Evolutionary conservation across 1,284 basidiomycete genomes (phyloP).

Genomic region (Ceratobasidium sp.): DNA sequence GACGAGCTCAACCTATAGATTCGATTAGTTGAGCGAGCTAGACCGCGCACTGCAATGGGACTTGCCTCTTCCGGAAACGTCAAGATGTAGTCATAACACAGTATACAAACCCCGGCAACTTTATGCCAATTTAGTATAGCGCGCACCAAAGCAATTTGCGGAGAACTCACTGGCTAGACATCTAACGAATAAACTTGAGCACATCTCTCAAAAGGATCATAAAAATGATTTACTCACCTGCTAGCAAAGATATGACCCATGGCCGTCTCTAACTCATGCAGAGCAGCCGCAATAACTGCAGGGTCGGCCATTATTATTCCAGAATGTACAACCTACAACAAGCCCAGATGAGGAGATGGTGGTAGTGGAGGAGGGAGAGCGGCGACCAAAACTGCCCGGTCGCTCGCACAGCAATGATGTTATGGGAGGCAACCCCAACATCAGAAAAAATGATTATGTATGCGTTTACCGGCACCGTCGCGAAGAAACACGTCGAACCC

Average conservation of each 20-base stretch:
- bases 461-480: constrained; percentile 15
- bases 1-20: constrained; percentile 15
- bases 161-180: constrained; percentile 29
- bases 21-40: neutral
- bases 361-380: neutral
- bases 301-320: neutral
- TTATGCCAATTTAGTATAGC: neutral
- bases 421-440: neutral
- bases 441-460: constrained; percentile 35
- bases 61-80: constrained; percentile 49
- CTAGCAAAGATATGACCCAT: constrained; percentile 25
- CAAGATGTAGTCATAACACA: constrained; percentile 50
- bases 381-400: neutral
- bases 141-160: neutral
- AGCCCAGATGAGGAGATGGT: neutral
- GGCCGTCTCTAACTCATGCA: constrained; percentile 19
- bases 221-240: constrained; percentile 4
- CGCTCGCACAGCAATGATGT: neutral
- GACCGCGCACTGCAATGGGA: neutral
- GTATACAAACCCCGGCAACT: constrained; percentile 47
- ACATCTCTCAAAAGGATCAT: neutral
- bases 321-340: neutral
- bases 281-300: neutral
- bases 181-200: constrained; percentile 17
- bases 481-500: neutral